phyloP scores from a whole-genome alignment of 2,329 filamentous ascomycete genomes.

The Claviceps pazoutovae region DNA sequence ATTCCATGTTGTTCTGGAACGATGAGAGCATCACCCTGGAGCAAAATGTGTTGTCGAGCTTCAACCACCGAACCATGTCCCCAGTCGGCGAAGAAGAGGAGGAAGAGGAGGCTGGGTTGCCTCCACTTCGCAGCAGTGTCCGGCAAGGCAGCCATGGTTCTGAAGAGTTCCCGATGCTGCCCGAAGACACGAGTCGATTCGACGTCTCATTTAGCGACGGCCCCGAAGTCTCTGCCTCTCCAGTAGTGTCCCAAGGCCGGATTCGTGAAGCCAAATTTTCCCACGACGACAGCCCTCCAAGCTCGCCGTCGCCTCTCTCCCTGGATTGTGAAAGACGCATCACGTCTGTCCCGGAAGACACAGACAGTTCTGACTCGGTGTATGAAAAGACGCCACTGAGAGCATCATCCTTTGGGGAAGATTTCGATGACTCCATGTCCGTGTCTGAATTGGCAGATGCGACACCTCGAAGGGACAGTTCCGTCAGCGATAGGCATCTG shows the following conservation, averaged over 20 bases:
- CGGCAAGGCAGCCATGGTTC: conserved; percentile 20
- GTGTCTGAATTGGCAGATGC: conserved; percentile 16
- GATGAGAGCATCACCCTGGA: background rate
- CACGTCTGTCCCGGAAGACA: conserved; percentile 24
- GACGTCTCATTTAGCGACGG: conserved; percentile 27
- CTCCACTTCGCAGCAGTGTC: conserved; percentile 18
- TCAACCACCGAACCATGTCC: conserved; percentile 8
- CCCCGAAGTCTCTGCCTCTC: conserved; percentile 31
- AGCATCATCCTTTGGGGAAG: conserved; percentile 31
- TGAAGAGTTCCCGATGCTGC: conserved; percentile 25
- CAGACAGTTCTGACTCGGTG: conserved; percentile 16
- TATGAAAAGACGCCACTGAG: conserved; percentile 28
- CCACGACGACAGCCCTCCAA: conserved; percentile 31
- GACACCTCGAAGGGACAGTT: conserved; percentile 19
- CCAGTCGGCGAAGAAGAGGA: conserved; percentile 9
- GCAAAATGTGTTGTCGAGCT: conserved; percentile 5
- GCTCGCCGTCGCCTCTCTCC: conserved; percentile 30
- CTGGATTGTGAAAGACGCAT: conserved; percentile 14
- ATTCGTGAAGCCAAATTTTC: conserved; percentile 21
- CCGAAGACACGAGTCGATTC: conserved; percentile 24
- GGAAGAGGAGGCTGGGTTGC: conserved; percentile 21
- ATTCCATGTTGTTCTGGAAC: background rate
- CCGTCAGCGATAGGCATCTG: conserved; percentile 49
- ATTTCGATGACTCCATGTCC: conserved; percentile 28
- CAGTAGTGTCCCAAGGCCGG: conserved; percentile 16